Conservation (phyloP, 805 yeast genomes). For the Saccharomycopsis javanensis region DNA sequence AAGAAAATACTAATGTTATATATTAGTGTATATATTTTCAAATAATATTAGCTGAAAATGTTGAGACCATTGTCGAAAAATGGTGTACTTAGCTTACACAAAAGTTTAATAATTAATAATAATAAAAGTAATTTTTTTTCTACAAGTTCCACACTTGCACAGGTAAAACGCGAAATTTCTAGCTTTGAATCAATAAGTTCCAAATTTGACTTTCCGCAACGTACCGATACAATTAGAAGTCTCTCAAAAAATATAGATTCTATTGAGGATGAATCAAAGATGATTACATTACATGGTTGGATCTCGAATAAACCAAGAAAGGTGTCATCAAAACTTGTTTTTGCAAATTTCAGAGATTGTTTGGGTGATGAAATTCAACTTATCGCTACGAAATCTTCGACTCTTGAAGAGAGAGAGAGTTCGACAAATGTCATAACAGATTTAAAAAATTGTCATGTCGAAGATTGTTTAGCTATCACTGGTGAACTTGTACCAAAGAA, state of each 20-base stretch:
- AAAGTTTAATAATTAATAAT: background rate
- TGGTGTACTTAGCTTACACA: background rate
- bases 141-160: background rate
- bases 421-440: slow-evolving; percentile 28
- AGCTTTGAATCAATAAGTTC: background rate
- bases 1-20: too few relatives aligned
- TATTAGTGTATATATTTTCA: background rate
- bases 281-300: slow-evolving; percentile 70
- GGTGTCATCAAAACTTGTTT: slow-evolving; percentile 52
- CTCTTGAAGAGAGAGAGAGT: too few relatives aligned
- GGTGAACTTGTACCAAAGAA: slow-evolving; percentile 36
- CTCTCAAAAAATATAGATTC: slow-evolving; percentile 1
- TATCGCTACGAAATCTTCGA: slow-evolving; percentile 28
- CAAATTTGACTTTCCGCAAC: slow-evolving; percentile 21
- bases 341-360: slow-evolving; percentile 65
- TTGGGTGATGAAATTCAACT: slow-evolving; percentile 61
- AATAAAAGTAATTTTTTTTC: background rate
- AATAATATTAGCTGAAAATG: too few relatives aligned
- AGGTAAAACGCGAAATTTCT: background rate
- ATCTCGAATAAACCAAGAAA: slow-evolving; percentile 64
- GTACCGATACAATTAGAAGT: slow-evolving; percentile 21
- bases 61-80: background rate
- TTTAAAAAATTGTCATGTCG: slow-evolving; percentile 46
- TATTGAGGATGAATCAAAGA: slow-evolving; percentile 13
- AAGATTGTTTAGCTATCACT: slow-evolving; percentile 61